Evolutionary conservation across 208 protist species (phyloP).

Genomic region (Trichomonas tenax): DNA sequence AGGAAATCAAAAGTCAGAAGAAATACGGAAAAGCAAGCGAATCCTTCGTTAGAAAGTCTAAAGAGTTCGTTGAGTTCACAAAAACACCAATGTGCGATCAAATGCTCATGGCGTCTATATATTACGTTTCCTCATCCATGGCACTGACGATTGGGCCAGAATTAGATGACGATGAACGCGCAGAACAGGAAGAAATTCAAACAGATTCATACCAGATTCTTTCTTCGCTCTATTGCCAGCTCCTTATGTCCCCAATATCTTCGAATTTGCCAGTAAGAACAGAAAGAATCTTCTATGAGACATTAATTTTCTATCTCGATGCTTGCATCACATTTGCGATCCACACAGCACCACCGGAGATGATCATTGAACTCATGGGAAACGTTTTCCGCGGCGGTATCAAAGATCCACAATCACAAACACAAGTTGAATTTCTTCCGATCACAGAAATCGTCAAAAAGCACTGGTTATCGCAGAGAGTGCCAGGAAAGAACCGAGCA

Average conservation of each 20-base stretch:
- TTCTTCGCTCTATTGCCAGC: not conserved
- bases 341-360: not conserved
- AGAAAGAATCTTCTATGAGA: conserved; percentile 13
- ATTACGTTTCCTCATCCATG: not conserved
- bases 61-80: not conserved
- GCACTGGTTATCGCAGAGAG: not conserved
- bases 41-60: not conserved
- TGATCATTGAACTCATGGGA: not conserved
- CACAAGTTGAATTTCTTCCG: not conserved
- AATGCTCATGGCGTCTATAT: not conserved
- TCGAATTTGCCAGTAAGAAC: not conserved
- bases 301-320: not conserved
- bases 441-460: not conserved
- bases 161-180: not conserved
- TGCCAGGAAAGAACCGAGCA: not conserved
- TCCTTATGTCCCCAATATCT: not conserved
- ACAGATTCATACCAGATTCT: not conserved
- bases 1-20: not conserved
- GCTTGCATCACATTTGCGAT: not conserved
- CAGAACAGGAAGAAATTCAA: not conserved
- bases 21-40: not conserved
- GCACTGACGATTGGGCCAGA: not conserved
- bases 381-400: not conserved
- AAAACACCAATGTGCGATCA: not conserved
- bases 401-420: not conserved